Evolutionary conservation across 495 filamentous ascomycete species (phyloP).

Genomic region (Lepraria neglecta): DNA sequence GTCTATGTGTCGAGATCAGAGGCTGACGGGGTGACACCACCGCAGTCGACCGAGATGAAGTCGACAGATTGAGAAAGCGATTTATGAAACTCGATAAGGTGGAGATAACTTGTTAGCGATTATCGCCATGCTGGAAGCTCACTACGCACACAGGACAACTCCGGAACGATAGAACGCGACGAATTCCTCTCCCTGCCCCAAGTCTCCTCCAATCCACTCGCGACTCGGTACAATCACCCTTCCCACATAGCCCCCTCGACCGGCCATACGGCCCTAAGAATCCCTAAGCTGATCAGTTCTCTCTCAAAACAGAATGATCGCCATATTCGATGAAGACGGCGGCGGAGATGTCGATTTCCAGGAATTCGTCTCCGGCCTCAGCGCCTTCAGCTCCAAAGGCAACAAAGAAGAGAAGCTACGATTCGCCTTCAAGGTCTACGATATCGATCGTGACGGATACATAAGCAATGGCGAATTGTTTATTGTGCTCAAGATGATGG

Average conservation of each 20-base stretch:
- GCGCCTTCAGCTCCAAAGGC: slow-evolving; percentile 92
- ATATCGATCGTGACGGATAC: slow-evolving; percentile 97
- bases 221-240: slow-evolving; percentile 62
- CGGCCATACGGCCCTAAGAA: neutral
- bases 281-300: slow-evolving; percentile 1
- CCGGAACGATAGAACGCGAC: slow-evolving; percentile 95
- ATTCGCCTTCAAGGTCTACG: slow-evolving; percentile 99
- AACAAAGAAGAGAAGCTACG: slow-evolving; percentile 98
- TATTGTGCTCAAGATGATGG: slow-evolving; percentile 99
- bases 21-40: slow-evolving; percentile 11
- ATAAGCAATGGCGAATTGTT: slow-evolving; percentile 99
- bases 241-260: neutral
- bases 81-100: slow-evolving; percentile 99
- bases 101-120: slow-evolving; percentile 18
- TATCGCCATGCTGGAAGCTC: neutral
- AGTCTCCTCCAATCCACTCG: slow-evolving; percentile 95
- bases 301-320: slow-evolving; percentile 70
- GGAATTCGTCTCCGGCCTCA: slow-evolving; percentile 94
- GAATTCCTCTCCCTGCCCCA: slow-evolving; percentile 96
- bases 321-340: slow-evolving; percentile 98
- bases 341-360: slow-evolving; percentile 98
- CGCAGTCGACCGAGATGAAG: slow-evolving; percentile 91
- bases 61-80: slow-evolving; percentile 87
- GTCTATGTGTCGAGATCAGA: neutral
- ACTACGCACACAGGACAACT: slow-evolving; percentile 65